Base-by-base conservation (phyloP, 495 filamentous ascomycete genomes). In the Peziza echinospora region DNA sequence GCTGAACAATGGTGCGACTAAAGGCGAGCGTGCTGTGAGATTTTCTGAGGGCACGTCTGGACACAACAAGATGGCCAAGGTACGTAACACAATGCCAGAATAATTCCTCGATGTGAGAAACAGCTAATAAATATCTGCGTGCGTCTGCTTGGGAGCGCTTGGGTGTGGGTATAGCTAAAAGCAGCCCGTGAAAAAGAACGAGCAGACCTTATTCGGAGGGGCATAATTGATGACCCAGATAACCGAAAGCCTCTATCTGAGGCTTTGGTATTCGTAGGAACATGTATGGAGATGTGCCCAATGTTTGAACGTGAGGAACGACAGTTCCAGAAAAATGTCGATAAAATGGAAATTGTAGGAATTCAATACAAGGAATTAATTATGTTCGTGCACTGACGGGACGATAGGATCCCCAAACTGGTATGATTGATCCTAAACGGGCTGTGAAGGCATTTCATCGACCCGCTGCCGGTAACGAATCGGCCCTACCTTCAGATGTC, bases 281-380 rank as follows among this genome's bases (percentile, higher is more conserved):
- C 80, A 46, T 96, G 86, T 56, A 74, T 80, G 51, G 77, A 83
- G 49, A 94, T 93, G 86, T 99, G 91, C 60, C 83, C 91, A 0
- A 78, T 87, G 51, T 93, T 76, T 56, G 91, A 99, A 63, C 50
- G 49, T 2, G 24, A 52, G 24, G 57, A 60, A 44, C 48, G 57
- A 26, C 24, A 30, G 17, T 46, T 60, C 51, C 69, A 76, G 51
- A 70, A 71, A 47, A 72, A 70, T 65, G 69, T 77, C 26, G 74
- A 78, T 56, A 67, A 66, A 46, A 67, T 64, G 47, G 74, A 78
- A 60, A 74, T 58, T 47, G 55, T 58, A 71, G 66, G 73, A 72
- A 63, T 16, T 26, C 17, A 41, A n/a, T n/a, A n/a, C n/a, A n/a
- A n/a, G n/a, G n/a, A 43, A 21, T 2, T 30, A n/a, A n/a, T 43